Evolutionary conservation across 148 eudicot genomes (phyloP).

Genomic region (Suaeda aralocaspica): DNA sequence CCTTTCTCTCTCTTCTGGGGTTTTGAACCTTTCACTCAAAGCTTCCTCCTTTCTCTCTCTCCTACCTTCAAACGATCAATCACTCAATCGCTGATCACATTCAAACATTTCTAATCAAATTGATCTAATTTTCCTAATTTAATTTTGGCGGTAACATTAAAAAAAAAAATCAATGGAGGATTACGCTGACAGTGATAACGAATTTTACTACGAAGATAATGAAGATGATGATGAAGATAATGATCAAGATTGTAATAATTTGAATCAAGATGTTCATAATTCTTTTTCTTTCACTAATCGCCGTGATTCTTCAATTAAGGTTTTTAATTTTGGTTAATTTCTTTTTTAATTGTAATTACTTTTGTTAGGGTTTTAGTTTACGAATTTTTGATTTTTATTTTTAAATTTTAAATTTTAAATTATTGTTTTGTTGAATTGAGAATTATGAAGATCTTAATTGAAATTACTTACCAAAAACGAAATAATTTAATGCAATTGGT

Average conservation of each 20-base stretch:
- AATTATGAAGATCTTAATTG: background rate
- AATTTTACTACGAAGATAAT: slow-evolving; percentile 24
- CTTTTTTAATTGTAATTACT: background rate
- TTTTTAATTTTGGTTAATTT: background rate
- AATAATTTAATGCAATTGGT: background rate
- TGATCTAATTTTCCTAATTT: background rate
- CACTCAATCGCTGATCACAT: background rate
- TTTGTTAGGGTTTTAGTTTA: background rate
- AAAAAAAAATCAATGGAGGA: slow-evolving; percentile 39
- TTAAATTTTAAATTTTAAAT: background rate
- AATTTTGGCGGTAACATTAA: background rate
- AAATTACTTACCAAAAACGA: background rate
- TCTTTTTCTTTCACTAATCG: slow-evolving; percentile 5
- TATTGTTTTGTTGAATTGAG: background rate
- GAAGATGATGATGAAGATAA: slow-evolving; percentile 17
- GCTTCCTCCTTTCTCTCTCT: background rate
- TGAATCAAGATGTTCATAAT: slow-evolving; percentile 28
- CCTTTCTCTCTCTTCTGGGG: slow-evolving; percentile 24
- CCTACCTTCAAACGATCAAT: background rate
- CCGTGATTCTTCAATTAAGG: slow-evolving; percentile 35
- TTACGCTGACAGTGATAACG: slow-evolving; percentile 35
- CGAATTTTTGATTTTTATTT: background rate
- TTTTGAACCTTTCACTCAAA: slow-evolving; percentile 18
- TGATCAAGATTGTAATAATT: slow-evolving; percentile 25
- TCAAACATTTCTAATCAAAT: too few species aligned